Evolutionary conservation across 352 stramenopile species (phyloP).

Genomic region (Globisporangium carolinianum): DNA sequence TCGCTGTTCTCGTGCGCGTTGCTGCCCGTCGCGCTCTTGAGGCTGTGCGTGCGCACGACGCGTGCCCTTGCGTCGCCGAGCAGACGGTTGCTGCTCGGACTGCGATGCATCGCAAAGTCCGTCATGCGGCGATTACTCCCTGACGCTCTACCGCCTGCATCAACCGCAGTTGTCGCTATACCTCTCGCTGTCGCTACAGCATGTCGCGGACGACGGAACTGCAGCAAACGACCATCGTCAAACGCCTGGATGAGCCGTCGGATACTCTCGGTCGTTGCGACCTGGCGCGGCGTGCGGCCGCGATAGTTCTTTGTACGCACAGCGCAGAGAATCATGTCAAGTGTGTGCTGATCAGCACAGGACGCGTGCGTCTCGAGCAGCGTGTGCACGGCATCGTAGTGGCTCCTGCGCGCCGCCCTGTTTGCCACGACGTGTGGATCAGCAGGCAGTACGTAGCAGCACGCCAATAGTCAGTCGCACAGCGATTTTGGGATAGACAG

Average conservation of each 20-base stretch:
- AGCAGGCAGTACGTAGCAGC: background rate
- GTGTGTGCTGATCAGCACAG: constrained; percentile 17
- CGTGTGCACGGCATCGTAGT: constrained; percentile 48
- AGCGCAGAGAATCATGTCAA: constrained; percentile 23
- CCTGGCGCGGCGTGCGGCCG: constrained; percentile 27
- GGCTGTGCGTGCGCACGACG: constrained; percentile 7
- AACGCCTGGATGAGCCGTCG: constrained; percentile 34
- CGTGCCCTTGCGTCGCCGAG: background rate
- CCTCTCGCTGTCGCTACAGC: background rate
- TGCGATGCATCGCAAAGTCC: constrained; percentile 13
- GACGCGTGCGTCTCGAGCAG: constrained; percentile 37
- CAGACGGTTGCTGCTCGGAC: background rate
- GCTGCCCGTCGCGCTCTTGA: constrained; percentile 4
- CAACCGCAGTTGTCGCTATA: too few relatives aligned
- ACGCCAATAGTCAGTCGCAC: too few relatives aligned
- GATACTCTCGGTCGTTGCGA: constrained; percentile 41
- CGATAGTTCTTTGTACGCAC: constrained; percentile 40
- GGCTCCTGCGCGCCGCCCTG: constrained; percentile 52
- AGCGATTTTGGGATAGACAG: too few relatives aligned
- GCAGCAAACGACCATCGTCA: constrained; percentile 33
- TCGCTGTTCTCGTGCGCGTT: background rate
- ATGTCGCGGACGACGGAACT: constrained; percentile 18
- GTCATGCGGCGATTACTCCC: constrained; percentile 20
- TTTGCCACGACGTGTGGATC: background rate
- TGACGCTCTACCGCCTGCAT: too few relatives aligned